Evolutionary conservation across 2,329 filamentous ascomycete genomes (phyloP).

Genomic region (Alternaria sp.): DNA sequence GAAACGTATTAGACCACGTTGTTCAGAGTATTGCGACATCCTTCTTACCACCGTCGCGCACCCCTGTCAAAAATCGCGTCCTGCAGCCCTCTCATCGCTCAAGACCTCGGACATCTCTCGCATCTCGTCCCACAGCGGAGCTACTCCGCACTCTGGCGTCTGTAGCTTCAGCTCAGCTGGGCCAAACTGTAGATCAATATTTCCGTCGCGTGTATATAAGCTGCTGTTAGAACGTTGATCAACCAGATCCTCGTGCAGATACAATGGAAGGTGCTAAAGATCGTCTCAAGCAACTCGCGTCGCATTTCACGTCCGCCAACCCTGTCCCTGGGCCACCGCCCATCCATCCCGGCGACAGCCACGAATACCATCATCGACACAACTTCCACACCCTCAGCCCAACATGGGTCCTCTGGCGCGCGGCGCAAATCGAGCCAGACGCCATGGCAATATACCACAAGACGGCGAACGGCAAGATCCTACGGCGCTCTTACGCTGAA

Average conservation of each 20-base stretch:
- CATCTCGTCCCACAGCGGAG: conserved; percentile 7
- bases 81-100: background rate
- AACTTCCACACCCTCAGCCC: conserved; percentile 83
- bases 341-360: conserved; percentile 45
- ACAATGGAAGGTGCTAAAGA: conserved; percentile 26
- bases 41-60: background rate
- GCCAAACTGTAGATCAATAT: conserved; percentile 4
- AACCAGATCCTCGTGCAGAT: background rate
- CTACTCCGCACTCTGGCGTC: conserved; percentile 26
- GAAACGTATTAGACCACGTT: background rate
- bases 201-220: conserved; percentile 9
- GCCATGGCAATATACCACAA: conserved; percentile 82
- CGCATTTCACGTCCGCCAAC: conserved; percentile 44
- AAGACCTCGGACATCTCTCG: conserved; percentile 3
- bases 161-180: conserved; percentile 14
- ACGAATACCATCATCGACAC: conserved; percentile 54
- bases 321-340: conserved; percentile 43
- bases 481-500: conserved; percentile 80
- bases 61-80: background rate
- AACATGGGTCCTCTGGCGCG: conserved; percentile 84
- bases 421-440: conserved; percentile 85
- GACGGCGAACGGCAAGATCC: conserved; percentile 74
- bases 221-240: background rate
- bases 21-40: background rate
- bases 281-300: conserved; percentile 47